Base-by-base conservation (phyloP, 305 asterid species). In the Fraxinus ornus region DNA sequence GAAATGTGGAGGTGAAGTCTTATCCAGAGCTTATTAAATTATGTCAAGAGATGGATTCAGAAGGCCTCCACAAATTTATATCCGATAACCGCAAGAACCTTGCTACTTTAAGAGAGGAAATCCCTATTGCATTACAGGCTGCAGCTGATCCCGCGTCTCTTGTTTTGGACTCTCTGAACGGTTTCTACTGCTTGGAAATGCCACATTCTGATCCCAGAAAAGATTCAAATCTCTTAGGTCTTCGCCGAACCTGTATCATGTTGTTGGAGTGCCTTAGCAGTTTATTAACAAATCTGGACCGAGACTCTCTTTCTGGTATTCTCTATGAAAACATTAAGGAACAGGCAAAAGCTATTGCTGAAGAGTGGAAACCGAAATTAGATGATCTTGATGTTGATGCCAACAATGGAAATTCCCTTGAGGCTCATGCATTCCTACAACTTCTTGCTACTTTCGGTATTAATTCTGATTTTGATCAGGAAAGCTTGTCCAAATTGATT, bases 351-450 rank as follows among this genome's bases (percentile, higher is more conserved):
- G 84, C 87, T 81, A 91, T 93, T 85, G 99, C 99, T 74, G 97
- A 92, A 86, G 95, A 88, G 84, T 97, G 99, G 99, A 93, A 97
- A 84, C 98, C 98, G 15, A 97, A 91, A 91, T 85, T 97, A 66
- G 98, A 92, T 81, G 91, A 93, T 81, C 97, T 97, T 81, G 97
- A 93, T 77, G 87, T 88, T 82, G 99, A 94, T 94, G 99, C 97
- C 71, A 92, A 92, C 90, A 91, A 92, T 79, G 99, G 99, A 79
- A 97, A 94, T 87, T 97, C 98, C 75, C 84, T 97, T 52, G 99
- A 97, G 87, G 99, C 99, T 84, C 99, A 97, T 90, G 98, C 99
- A 71, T 97, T 97, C 86, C 90, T 97, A 71, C 99, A 94, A 83
- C 94, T 97, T 86, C 89, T 97, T 80, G 98, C 98, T 80, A 94